Evolutionary conservation across 257 asterid genomes (phyloP).

Genomic region (Rubia yunnanensis): DNA sequence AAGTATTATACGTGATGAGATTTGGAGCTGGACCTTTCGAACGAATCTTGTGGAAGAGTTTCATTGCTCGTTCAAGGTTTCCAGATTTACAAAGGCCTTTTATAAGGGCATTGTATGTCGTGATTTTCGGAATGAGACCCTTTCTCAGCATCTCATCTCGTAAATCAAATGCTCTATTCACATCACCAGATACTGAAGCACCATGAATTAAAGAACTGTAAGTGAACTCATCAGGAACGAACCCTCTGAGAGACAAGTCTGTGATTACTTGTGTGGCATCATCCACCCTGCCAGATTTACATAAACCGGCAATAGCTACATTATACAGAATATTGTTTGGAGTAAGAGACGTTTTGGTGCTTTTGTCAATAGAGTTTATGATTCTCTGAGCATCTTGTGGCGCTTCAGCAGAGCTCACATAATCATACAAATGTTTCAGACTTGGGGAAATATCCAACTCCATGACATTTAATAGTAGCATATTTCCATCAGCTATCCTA

Average conservation of each 20-base stretch:
- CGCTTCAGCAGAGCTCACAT: conserved; percentile 23
- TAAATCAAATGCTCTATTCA: conserved; percentile 69
- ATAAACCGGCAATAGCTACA: conserved; percentile 62
- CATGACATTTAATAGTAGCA: conserved; percentile 52
- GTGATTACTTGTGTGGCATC: conserved; percentile 54
- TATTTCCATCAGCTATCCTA: conserved; percentile 49
- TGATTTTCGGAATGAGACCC: conserved; percentile 69
- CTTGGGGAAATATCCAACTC: conserved; percentile 38
- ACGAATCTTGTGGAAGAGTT: conserved; percentile 64
- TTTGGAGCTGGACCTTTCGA: conserved; percentile 57
- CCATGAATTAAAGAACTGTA: conserved; percentile 71
- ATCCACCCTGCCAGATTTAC: conserved; percentile 61
- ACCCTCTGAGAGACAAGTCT: conserved; percentile 47
- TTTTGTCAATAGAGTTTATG: conserved; percentile 42
- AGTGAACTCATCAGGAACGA: conserved; percentile 77
- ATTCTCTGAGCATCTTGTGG: conserved; percentile 35
- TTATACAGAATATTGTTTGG: conserved; percentile 63
- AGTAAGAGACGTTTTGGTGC: conserved; percentile 25
- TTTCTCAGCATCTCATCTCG: conserved; percentile 74
- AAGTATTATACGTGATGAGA: conserved; percentile 58
- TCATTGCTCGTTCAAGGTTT: conserved; percentile 60
- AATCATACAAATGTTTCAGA: conserved; percentile 30
- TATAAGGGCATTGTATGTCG: conserved; percentile 70
- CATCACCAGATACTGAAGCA: conserved; percentile 49
- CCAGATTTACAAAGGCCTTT: conserved; percentile 80